phyloP scores from a whole-genome alignment of 176 grass and related monocot species.

The Aegilops umbellulata region DNA sequence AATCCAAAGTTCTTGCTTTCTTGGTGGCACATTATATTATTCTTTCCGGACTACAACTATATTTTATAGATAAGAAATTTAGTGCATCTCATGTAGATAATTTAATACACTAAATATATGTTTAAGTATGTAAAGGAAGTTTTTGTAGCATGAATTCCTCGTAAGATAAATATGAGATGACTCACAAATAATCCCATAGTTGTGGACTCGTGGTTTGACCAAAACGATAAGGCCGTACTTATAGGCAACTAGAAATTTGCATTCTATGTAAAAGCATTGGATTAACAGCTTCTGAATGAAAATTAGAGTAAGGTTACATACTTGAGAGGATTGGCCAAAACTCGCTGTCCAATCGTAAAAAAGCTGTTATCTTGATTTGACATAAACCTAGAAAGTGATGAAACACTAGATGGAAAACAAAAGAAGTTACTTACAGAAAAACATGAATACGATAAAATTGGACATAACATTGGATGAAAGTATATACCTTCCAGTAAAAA shows the following conservation, averaged over 20 bases:
- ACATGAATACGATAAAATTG: background rate
- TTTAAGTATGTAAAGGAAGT: background rate
- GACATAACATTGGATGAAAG: constrained; percentile 6
- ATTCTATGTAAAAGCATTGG: background rate
- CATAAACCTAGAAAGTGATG: constrained; percentile 98
- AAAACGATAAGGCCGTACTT: background rate
- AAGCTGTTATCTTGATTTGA: constrained; percentile 98
- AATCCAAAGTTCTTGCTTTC: background rate
- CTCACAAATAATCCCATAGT: background rate
- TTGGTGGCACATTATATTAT: background rate
- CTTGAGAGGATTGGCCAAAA: constrained; percentile 95
- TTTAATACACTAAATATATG: background rate
- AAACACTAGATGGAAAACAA: constrained; percentile 65
- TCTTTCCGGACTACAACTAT: background rate
- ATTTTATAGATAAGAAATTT: background rate
- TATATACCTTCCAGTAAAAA: constrained; percentile 91
- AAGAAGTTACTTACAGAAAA: background rate
- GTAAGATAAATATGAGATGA: background rate
- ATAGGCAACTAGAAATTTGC: background rate
- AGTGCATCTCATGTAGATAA: background rate
- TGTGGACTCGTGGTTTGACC: background rate
- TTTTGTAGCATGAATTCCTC: background rate
- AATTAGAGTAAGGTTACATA: constrained; percentile 40
- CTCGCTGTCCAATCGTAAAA: constrained; percentile 88
- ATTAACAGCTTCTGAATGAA: background rate